These are phyloP conservation scores for Agastache rugosa DNA, from an alignment of 257 asterid genomes.

Conservation along the genomic window DNA sequence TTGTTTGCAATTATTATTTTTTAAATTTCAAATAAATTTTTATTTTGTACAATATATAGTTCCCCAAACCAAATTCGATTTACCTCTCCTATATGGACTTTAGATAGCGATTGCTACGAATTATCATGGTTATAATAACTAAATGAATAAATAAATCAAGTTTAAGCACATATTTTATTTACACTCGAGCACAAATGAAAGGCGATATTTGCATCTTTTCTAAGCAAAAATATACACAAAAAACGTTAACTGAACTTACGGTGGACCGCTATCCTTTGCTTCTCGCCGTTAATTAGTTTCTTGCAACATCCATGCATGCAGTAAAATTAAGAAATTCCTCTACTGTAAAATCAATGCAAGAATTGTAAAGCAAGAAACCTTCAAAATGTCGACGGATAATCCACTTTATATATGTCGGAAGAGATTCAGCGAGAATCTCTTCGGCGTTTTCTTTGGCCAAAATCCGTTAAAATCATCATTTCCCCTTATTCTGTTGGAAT, in stretches of 20 bases:
- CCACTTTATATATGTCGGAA: conserved; percentile 45
- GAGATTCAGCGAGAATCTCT: conserved; percentile 39
- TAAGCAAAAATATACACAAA: not conserved
- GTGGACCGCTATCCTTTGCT: conserved; percentile 44
- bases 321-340: not conserved
- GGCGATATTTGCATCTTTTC: too few species aligned
- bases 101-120: too few species aligned
- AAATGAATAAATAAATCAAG: too few species aligned
- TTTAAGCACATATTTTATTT: too few species aligned
- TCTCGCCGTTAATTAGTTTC: conserved; percentile 29
- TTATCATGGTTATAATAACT: too few species aligned
- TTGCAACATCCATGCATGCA: conserved; percentile 31
- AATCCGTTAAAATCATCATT: conserved; percentile 65
- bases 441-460: conserved; percentile 80
- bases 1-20: too few species aligned
- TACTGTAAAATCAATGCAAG: conserved; percentile 21
- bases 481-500: conserved; percentile 58
- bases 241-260: conserved; percentile 38
- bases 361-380: not conserved
- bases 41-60: too few species aligned
- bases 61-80: too few species aligned
- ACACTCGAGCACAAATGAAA: too few species aligned
- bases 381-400: conserved; percentile 18
- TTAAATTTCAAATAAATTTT: too few species aligned
- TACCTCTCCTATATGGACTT: too few species aligned